Conservation (phyloP, 2,329 filamentous ascomycete species). For the Hymenoscyphus albidus region DNA sequence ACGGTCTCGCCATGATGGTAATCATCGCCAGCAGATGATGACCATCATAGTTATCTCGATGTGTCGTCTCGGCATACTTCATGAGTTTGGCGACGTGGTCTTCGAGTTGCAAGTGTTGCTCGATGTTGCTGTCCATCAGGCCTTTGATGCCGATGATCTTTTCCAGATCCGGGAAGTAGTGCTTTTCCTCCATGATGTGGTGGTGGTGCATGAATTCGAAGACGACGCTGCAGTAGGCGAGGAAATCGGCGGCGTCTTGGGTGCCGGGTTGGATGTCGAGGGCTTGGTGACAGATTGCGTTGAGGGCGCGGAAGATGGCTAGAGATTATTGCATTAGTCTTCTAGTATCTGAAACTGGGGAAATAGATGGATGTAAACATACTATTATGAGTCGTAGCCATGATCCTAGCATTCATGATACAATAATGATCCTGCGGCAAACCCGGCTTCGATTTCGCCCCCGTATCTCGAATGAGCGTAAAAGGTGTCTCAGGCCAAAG, state of each 20-base stretch:
- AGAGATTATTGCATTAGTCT: background rate
- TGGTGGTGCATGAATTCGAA: slow-evolving; percentile 36
- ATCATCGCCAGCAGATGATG: slow-evolving; percentile 27
- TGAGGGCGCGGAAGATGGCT: slow-evolving; percentile 33
- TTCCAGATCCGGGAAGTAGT: slow-evolving; percentile 37
- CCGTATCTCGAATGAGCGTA: slow-evolving; percentile 20
- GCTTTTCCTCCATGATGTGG: slow-evolving; percentile 35
- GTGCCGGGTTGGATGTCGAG: slow-evolving; percentile 26
- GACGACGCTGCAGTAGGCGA: slow-evolving; percentile 35
- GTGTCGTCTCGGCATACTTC: slow-evolving; percentile 28
- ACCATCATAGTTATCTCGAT: slow-evolving; percentile 27
- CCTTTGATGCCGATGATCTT: slow-evolving; percentile 31
- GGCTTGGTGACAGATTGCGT: slow-evolving; percentile 36
- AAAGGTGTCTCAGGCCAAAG: slow-evolving; percentile 22
- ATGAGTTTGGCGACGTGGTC: slow-evolving; percentile 29
- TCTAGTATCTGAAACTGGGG: background rate
- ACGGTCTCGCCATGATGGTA: slow-evolving; percentile 24
- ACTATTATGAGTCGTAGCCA: slow-evolving; percentile 34
- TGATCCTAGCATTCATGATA: slow-evolving; percentile 24
- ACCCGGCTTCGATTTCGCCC: slow-evolving; percentile 12
- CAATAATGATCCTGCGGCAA: slow-evolving; percentile 21
- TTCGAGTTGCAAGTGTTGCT: slow-evolving; percentile 37
- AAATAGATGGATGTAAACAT: background rate
- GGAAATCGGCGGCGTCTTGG: slow-evolving; percentile 33
- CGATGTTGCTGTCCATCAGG: slow-evolving; percentile 35